Percentiles rank a stretch among this genome's conserved stretches.
phyloP scores from a whole-genome alignment of 73 alveolate genomes.

The Effrenium voratum region DNA sequence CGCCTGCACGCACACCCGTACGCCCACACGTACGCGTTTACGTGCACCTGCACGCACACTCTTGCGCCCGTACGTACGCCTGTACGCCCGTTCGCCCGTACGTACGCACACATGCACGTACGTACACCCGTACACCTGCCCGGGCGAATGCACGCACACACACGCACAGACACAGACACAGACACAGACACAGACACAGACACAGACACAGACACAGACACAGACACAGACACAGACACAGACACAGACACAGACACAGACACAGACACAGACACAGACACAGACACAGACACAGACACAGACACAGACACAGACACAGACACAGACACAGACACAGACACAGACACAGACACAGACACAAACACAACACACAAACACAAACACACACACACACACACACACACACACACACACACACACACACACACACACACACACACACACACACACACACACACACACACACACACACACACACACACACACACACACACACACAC shows the following conservation, averaged over 20 bases:
- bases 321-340: conserved; percentile 48
- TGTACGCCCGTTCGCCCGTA: too few species aligned
- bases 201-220: conserved; percentile 32
- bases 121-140: not conserved
- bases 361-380: too few species aligned
- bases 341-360: conserved; percentile 47
- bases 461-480: conserved; percentile 34
- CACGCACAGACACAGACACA: conserved; percentile 28
- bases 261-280: conserved; percentile 41
- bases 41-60: not conserved
- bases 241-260: conserved; percentile 32
- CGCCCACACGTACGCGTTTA: not conserved
- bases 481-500: conserved; percentile 17
- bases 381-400: conserved; percentile 57
- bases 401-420: conserved; percentile 57
- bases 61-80: not conserved
- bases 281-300: conserved; percentile 47
- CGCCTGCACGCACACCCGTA: too few species aligned
- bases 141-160: not conserved
- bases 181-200: conserved; percentile 35
- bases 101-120: not conserved
- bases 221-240: conserved; percentile 35
- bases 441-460: conserved; percentile 43
- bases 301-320: conserved; percentile 49
- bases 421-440: conserved; percentile 57